These are phyloP conservation scores for Petunia axillaris DNA, from an alignment of 257 asterid genomes.

Conservation along the genomic window DNA sequence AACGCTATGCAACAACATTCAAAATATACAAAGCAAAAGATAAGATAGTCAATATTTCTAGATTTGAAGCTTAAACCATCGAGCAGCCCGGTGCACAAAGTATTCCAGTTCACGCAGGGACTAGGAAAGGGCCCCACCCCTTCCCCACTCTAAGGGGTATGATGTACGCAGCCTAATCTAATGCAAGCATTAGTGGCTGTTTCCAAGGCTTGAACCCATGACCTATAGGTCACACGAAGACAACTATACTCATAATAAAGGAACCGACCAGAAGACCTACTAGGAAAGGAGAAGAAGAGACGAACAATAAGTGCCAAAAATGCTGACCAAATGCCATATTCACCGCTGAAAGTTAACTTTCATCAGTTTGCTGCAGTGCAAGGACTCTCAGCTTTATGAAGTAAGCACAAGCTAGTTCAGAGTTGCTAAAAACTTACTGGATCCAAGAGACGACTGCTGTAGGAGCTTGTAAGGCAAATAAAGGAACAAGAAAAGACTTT, in stretches of 20 bases:
- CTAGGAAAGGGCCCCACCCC: too few species aligned
- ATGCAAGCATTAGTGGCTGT: too few species aligned
- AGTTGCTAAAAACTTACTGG: constrained; percentile 52
- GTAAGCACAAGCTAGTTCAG: constrained; percentile 18
- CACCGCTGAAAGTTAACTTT: constrained; percentile 63
- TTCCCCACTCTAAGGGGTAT: too few species aligned
- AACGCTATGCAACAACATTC: constrained; percentile 8
- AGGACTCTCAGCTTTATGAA: neutral
- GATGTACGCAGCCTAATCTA: too few species aligned
- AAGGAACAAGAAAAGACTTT: constrained; percentile 85
- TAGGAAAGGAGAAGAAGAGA: constrained; percentile 82
- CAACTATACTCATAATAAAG: neutral
- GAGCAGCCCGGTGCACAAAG: neutral
- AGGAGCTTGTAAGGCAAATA: constrained; percentile 86
- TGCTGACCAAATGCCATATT: constrained; percentile 96
- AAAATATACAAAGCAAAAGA: constrained; percentile 8
- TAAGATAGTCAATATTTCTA: neutral
- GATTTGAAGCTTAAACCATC: constrained; percentile 17
- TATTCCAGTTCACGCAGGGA: too few species aligned
- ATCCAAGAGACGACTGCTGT: constrained; percentile 75
- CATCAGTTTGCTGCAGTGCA: constrained; percentile 5
- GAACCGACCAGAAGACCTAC: constrained; percentile 38
- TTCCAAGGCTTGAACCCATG: too few species aligned
- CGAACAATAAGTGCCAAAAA: constrained; percentile 90
- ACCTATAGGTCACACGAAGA: too few species aligned